Evolutionary conservation across 768 basidiomycete species (phyloP).

Genomic region (Russula ochroleuca): DNA sequence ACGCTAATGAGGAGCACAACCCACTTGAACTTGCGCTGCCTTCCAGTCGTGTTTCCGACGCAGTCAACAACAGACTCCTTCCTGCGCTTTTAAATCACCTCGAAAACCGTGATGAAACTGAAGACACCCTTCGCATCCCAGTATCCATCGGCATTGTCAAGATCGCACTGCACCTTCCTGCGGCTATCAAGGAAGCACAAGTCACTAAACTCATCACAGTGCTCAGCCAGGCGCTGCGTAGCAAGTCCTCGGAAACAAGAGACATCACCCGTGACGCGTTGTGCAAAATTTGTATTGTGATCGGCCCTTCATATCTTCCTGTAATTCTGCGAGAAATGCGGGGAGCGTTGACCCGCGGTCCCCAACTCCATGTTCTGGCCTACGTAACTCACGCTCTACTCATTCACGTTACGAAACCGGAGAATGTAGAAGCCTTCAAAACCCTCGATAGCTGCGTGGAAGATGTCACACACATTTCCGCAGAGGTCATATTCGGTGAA

Average conservation of each 20-base stretch:
- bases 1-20: conserved; percentile 32
- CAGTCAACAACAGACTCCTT: conserved; percentile 69
- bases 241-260: conserved; percentile 87
- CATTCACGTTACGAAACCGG: conserved; percentile 67
- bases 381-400: conserved; percentile 78
- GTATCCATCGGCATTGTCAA: conserved; percentile 82
- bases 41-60: conserved; percentile 54
- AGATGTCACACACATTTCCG: conserved; percentile 74
- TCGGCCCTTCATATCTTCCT: conserved; percentile 73
- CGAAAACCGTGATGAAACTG: conserved; percentile 75
- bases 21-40: conserved; percentile 23
- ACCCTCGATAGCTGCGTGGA: conserved; percentile 72
- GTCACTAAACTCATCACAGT: conserved; percentile 74
- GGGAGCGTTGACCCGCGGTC: conserved; percentile 82
- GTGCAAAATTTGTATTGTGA: conserved; percentile 65
- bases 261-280: conserved; percentile 82
- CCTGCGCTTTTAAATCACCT: conserved; percentile 77
- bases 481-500: conserved; percentile 91
- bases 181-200: conserved; percentile 56
- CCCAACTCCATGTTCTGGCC: conserved; percentile 90
- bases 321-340: conserved; percentile 74
- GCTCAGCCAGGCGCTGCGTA: conserved; percentile 86
- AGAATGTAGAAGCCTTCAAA: conserved; percentile 50
- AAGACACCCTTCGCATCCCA: conserved; percentile 84
- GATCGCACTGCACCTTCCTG: conserved; percentile 77